Evolutionary conservation across 352 stramenopile species (phyloP).

Genomic region (Phytophthora hibernalis): DNA sequence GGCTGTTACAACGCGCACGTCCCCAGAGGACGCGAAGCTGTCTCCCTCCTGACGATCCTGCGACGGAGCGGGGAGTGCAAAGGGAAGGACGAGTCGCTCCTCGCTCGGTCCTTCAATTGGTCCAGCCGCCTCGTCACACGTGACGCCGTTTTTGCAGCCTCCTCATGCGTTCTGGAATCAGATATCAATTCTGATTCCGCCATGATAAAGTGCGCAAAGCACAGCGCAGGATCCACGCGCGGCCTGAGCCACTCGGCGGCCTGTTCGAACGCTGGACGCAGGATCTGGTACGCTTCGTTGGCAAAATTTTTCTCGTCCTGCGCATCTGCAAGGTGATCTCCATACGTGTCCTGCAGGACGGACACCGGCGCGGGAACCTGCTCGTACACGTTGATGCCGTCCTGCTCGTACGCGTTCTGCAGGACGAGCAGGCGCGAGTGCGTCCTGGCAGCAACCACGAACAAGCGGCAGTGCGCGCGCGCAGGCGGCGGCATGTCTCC

Average conservation of each 20-base stretch:
- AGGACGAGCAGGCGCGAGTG: constrained; percentile 61
- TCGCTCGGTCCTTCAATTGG: constrained; percentile 37
- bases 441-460: constrained; percentile 46
- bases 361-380: constrained; percentile 38
- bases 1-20: constrained; percentile 51
- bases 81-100: constrained; percentile 62
- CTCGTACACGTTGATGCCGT: constrained; percentile 57
- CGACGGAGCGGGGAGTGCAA: constrained; percentile 40
- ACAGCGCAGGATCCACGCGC: constrained; percentile 54
- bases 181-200: constrained; percentile 22
- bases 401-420: constrained; percentile 57
- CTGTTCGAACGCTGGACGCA: constrained; percentile 54
- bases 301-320: constrained; percentile 31
- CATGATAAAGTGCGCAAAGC: constrained; percentile 54
- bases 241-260: constrained; percentile 47
- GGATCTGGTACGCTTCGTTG: constrained; percentile 47
- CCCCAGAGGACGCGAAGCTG: constrained; percentile 40
- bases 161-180: constrained; percentile 13
- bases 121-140: constrained; percentile 38
- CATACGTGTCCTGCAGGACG: constrained; percentile 25
- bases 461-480: constrained; percentile 58
- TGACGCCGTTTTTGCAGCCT: constrained; percentile 3
- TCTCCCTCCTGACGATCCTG: constrained; percentile 12
- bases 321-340: background rate
- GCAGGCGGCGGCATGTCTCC: constrained; percentile 30